Conservation (phyloP, 306 rosid genomes). For the Quercus suber region DNA sequence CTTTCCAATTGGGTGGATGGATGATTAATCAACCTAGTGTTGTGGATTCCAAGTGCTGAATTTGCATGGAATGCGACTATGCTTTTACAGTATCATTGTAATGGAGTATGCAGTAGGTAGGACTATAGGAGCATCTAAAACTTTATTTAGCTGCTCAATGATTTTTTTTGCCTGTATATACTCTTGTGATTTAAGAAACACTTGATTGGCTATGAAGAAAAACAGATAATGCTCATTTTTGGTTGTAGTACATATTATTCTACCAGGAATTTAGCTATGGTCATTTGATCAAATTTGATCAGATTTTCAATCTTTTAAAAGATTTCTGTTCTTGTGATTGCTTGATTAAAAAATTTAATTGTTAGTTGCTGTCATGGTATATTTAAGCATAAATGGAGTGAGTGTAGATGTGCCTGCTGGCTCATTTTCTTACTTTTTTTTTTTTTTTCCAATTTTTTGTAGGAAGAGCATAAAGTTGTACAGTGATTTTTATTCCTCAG, state of each 20-base stretch:
- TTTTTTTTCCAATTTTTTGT: slow-evolving; percentile 6
- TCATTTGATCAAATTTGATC: neutral
- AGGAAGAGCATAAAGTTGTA: slow-evolving; percentile 82
- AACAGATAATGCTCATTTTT: neutral
- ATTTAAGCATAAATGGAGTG: neutral
- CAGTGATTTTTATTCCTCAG: slow-evolving; percentile 89
- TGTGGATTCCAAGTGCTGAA: neutral
- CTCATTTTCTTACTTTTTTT: slow-evolving; percentile 2
- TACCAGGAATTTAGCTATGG: neutral
- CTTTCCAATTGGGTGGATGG: neutral
- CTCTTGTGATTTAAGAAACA: neutral
- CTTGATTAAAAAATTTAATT: neutral
- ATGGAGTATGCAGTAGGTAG: neutral
- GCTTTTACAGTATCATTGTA: neutral
- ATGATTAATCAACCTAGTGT: neutral
- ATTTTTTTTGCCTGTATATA: neutral
- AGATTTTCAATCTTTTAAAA: neutral
- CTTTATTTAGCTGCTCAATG: neutral
- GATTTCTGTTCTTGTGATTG: neutral
- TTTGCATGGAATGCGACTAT: neutral
- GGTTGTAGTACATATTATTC: neutral
- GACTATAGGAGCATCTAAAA: neutral
- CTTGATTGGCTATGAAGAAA: neutral
- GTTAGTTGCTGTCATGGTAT: neutral
- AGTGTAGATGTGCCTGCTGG: neutral